Percentiles rank a stretch among this genome's conserved stretches.
These are phyloP conservation scores for Daldinia bambusicola DNA, from an alignment of 495 filamentous ascomycete genomes.

Conservation along the genomic window DNA sequence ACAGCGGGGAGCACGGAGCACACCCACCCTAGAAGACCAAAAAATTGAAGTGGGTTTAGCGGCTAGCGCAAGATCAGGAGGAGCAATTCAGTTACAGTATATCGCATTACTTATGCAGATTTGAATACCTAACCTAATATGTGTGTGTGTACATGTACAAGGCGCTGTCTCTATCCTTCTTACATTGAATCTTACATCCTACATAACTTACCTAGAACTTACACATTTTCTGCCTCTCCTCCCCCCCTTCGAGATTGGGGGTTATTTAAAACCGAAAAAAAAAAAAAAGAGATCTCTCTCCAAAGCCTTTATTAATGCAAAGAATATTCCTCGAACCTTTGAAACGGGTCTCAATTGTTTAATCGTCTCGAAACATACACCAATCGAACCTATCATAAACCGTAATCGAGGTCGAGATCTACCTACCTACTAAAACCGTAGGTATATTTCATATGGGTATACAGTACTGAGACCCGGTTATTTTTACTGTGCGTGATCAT, in stretches of 20 bases:
- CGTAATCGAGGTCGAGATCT: constrained; percentile 16
- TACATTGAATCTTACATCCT: constrained; percentile 16
- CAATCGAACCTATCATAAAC: constrained; percentile 22
- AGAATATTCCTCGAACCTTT: constrained; percentile 7
- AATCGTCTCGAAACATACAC: constrained; percentile 7
- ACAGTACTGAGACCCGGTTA: constrained; percentile 33
- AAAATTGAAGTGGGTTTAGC: constrained; percentile 31
- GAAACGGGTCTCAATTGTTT: constrained; percentile 5
- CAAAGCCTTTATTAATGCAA: constrained; percentile 14
- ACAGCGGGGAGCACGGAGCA: constrained; percentile 31
- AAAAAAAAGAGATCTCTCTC: not conserved
- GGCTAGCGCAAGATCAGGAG: constrained; percentile 22
- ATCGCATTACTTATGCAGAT: constrained; percentile 18
- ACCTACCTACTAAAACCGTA: too few species aligned
- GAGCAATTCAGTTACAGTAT: constrained; percentile 7
- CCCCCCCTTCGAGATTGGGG: constrained; percentile 21
- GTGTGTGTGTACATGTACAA: constrained; percentile 5
- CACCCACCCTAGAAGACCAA: constrained; percentile 10
- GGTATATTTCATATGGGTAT: constrained; percentile 30
- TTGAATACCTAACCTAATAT: constrained; percentile 10
- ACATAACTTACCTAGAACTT: too few species aligned
- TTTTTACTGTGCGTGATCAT: constrained; percentile 44
- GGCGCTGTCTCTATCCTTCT: constrained; percentile 18
- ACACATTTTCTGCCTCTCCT: not conserved
- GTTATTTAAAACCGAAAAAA: constrained; percentile 15